phyloP scores from a whole-genome alignment of 1,284 basidiomycete genomes.

The Microbotryum intermedium region DNA sequence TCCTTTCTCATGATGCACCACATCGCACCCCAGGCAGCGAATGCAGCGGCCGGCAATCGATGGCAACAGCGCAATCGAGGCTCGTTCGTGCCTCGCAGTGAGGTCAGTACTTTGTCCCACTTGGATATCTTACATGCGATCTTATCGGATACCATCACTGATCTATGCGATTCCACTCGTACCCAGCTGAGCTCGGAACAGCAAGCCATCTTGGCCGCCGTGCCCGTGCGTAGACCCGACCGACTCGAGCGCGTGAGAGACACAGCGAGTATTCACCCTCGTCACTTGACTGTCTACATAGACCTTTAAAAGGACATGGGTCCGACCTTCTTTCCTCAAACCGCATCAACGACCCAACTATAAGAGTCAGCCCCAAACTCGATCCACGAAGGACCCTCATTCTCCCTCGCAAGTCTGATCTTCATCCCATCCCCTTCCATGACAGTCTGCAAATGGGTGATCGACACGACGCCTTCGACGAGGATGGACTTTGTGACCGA shows the following conservation, averaged over 20 bases:
- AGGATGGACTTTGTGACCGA: background rate
- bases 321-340: conserved; percentile 19
- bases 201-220: conserved; percentile 17
- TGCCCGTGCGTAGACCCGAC: conserved; percentile 2
- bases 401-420: no score
- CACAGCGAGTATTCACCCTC: background rate
- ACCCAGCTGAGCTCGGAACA: conserved; percentile 20
- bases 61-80: conserved; percentile 6
- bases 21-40: no score
- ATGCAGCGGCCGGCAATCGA: background rate
- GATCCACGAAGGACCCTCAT: no score
- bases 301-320: conserved; percentile 28
- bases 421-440: no score
- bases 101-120: background rate
- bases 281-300: background rate
- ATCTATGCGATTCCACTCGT: no score
- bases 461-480: conserved; percentile 8
- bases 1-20: no score
- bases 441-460: conserved; percentile 23
- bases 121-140: no score
- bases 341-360: conserved; percentile 18
- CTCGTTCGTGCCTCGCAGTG: conserved; percentile 5
- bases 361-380: conserved; percentile 2
- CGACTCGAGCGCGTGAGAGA: background rate
- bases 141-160: no score